Conservation (phyloP, 768 basidiomycete species). For the Russula ochroleuca region DNA sequence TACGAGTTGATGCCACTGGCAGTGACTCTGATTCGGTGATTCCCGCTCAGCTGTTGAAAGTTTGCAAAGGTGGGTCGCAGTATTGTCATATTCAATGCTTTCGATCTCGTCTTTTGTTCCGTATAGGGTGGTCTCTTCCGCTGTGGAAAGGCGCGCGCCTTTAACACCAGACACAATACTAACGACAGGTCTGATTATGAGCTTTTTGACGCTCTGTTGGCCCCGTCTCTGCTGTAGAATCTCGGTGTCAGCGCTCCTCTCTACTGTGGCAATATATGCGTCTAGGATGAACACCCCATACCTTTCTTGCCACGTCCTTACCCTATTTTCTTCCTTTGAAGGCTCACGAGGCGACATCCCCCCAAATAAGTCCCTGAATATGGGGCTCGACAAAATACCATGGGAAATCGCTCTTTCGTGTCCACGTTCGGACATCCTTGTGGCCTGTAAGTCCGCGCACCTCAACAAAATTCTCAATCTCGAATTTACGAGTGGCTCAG, state of each 20-base stretch:
- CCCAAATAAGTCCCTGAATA: neutral
- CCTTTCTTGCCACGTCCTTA: slow-evolving; percentile 16
- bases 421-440: slow-evolving; percentile 35
- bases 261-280: slow-evolving; percentile 1
- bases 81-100: neutral
- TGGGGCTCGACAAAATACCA: neutral
- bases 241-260: slow-evolving; percentile 7
- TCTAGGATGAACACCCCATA: neutral
- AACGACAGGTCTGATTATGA: slow-evolving; percentile 11
- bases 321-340: neutral
- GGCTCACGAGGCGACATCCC: neutral
- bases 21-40: too few species aligned
- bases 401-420: slow-evolving; percentile 20
- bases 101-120: neutral
- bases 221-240: neutral
- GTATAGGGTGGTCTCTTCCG: neutral
- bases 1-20: neutral
- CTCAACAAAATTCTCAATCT: neutral
- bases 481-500: slow-evolving; percentile 11
- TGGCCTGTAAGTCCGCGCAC: slow-evolving; percentile 40
- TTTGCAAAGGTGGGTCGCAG: slow-evolving; percentile 9
- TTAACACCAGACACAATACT: neutral
- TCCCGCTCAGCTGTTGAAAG: slow-evolving; percentile 1
- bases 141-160: neutral
- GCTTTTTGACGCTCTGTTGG: slow-evolving; percentile 18